Conservation (phyloP, 208 protist species). For the Lotmaria passim region DNA sequence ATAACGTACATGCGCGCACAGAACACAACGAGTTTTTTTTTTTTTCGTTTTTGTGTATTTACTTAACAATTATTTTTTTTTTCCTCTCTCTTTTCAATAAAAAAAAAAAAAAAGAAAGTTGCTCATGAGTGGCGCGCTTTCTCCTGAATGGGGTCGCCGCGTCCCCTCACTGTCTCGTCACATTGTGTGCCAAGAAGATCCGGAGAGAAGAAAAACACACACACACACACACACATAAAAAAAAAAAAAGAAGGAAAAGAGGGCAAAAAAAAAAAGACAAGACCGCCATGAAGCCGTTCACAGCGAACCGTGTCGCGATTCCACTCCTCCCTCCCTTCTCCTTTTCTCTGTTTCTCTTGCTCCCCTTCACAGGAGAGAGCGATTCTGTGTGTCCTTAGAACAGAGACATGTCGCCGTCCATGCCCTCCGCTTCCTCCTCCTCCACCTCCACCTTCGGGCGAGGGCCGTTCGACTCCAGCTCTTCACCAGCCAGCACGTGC, state of each 20-base stretch:
- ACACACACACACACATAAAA: no score
- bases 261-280: no score
- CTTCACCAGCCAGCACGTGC: constrained; percentile 79
- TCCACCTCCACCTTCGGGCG: constrained; percentile 83
- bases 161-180: no score
- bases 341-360: background rate
- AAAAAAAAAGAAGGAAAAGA: no score
- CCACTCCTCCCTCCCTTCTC: background rate
- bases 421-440: constrained; percentile 89
- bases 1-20: background rate
- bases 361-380: no score
- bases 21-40: background rate
- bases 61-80: background rate
- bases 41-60: background rate
- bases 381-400: constrained; percentile 79
- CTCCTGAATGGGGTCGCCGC: no score
- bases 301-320: no score
- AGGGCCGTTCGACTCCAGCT: constrained; percentile 85
- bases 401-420: constrained; percentile 90
- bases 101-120: no score
- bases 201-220: no score
- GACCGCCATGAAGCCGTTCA: no score
- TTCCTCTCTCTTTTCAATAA: background rate
- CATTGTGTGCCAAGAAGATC: no score
- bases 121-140: no score